Evolutionary conservation across 2,329 filamentous ascomycete genomes (phyloP).

Genomic region (Hirsutella rhossiliensis): DNA sequence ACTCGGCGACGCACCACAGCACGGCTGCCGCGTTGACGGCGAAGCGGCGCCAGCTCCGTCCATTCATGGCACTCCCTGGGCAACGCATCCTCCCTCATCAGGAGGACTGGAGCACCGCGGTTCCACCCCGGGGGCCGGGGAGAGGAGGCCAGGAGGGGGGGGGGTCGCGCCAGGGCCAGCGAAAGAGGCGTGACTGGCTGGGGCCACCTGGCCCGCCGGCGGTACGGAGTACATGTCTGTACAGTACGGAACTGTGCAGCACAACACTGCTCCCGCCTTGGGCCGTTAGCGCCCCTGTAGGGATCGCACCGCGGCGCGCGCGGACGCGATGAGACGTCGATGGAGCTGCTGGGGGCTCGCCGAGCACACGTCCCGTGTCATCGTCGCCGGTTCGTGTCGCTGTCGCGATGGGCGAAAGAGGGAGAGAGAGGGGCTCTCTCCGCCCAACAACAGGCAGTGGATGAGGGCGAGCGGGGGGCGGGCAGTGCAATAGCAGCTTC

Average conservation of each 20-base stretch:
- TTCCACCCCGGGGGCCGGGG: slow-evolving; percentile 3
- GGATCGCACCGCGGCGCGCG: slow-evolving; percentile 6
- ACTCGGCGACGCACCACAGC: not conserved
- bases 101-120: slow-evolving; percentile 4
- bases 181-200: not conserved
- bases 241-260: not conserved
- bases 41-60: slow-evolving; percentile 6
- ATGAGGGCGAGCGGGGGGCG: not conserved
- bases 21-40: slow-evolving; percentile 6
- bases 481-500: not conserved
- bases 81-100: slow-evolving; percentile 5
- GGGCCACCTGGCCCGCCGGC: not conserved
- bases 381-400: not conserved
- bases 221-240: not conserved
- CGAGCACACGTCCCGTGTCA: not conserved
- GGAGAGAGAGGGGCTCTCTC: not conserved
- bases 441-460: not conserved
- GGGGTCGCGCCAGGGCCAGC: not conserved
- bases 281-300: slow-evolving; percentile 7
- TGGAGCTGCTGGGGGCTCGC: not conserved
- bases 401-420: not conserved
- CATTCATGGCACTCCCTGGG: slow-evolving; percentile 6
- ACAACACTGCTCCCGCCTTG: too few relatives aligned
- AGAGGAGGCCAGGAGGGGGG: not conserved
- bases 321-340: slow-evolving; percentile 7